Conservation (phyloP, 768 basidiomycete genomes). For the Lentinula edodes region DNA sequence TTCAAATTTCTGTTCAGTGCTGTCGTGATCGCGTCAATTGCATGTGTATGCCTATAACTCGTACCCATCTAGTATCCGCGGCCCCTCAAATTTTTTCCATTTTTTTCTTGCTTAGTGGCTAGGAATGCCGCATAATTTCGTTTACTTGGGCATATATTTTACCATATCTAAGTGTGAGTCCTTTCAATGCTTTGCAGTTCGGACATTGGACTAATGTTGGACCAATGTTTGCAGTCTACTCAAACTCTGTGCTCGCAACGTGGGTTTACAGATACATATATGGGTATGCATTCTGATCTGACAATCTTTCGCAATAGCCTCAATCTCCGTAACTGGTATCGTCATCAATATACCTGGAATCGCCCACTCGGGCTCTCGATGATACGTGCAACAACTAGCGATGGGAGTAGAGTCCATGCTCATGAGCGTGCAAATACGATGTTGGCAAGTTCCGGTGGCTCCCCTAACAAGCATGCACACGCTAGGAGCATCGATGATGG, state of each 20-base stretch:
- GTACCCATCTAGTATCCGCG: background rate
- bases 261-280: background rate
- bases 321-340: constrained; percentile 13
- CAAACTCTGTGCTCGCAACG: constrained; percentile 12
- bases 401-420: background rate
- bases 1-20: constrained; percentile 1
- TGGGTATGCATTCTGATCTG: background rate
- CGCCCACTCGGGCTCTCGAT: constrained; percentile 6
- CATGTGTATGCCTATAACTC: constrained; percentile 1
- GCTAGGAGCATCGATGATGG: background rate
- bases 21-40: constrained; percentile 8
- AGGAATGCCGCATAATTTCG: constrained; percentile 11
- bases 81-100: background rate
- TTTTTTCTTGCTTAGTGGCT: constrained; percentile 5
- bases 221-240: background rate
- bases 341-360: constrained; percentile 9
- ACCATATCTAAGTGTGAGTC: constrained; percentile 7
- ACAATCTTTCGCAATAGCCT: background rate
- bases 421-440: background rate
- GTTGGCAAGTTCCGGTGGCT: background rate
- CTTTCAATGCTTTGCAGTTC: background rate
- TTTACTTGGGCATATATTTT: constrained; percentile 10
- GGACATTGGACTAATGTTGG: too few relatives aligned
- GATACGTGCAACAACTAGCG: background rate
- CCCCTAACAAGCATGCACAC: background rate